A percentile compares a stretch with the other conserved stretches of the same genome.
Conservation (phyloP, 768 basidiomycete genomes). For the Mycena vulgaris region DNA sequence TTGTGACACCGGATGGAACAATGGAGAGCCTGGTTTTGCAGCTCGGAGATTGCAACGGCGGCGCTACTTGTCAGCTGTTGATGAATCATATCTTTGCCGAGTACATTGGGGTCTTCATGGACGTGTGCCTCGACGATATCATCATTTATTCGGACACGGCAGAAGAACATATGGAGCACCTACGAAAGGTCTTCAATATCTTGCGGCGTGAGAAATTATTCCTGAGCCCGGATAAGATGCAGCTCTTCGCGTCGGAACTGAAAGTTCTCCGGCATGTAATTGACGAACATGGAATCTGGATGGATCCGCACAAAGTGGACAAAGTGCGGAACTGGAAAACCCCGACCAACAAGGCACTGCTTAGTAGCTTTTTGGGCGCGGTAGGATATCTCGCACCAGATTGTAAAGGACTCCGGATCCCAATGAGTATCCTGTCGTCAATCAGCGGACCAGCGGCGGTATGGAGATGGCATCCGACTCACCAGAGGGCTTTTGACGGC, state of each 20-base stretch:
- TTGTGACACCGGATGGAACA: no score
- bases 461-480: conserved; percentile 47
- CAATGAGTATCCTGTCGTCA: conserved; percentile 52
- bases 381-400: conserved; percentile 49
- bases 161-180: conserved; percentile 53
- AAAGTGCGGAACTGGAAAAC: conserved; percentile 51
- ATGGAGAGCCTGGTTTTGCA: conserved; percentile 55
- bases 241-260: conserved; percentile 47
- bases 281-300: conserved; percentile 54
- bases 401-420: conserved; percentile 49
- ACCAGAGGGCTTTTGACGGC: conserved; percentile 53
- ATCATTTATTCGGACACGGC: no score
- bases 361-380: conserved; percentile 52
- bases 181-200: conserved; percentile 49
- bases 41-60: conserved; percentile 44
- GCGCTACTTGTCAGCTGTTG: conserved; percentile 58
- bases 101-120: conserved; percentile 53
- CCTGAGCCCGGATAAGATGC: conserved; percentile 52
- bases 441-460: conserved; percentile 42
- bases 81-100: no score
- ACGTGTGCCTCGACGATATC: conserved; percentile 53
- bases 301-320: conserved; percentile 63
- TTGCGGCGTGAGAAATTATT: conserved; percentile 53
- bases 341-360: conserved; percentile 50
- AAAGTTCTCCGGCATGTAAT: conserved; percentile 53